These are phyloP conservation scores for Aegilops bicornis DNA, from an alignment of 176 grass and related monocot genomes.

Conservation along the genomic window DNA sequence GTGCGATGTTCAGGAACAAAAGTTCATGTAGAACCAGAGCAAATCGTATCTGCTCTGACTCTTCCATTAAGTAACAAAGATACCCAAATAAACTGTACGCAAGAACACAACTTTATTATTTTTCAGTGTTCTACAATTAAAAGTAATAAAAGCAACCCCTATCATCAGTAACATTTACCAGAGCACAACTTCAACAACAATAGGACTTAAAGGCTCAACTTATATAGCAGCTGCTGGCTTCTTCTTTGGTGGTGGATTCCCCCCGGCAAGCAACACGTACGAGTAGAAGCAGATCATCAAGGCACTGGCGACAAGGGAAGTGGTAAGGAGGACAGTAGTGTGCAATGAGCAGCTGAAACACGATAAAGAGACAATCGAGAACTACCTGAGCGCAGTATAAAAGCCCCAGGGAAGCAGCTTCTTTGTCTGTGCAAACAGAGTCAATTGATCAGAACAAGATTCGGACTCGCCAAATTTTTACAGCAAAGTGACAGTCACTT, in stretches of 20 bases:
- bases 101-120: conserved; percentile 12
- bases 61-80: not conserved
- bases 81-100: not conserved
- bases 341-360: not conserved
- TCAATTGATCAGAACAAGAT: conserved; percentile 21
- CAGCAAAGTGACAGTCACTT: conserved; percentile 24
- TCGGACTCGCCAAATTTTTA: not conserved
- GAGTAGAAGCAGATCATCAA: conserved; percentile 87
- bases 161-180: conserved; percentile 20
- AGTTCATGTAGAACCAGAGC: not conserved
- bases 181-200: not conserved
- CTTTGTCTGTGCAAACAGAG: conserved; percentile 53
- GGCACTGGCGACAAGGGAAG: conserved; percentile 36
- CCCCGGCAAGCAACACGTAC: conserved; percentile 71
- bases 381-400: conserved; percentile 65
- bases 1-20: not conserved
- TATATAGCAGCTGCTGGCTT: conserved; percentile 38
- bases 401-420: conserved; percentile 72
- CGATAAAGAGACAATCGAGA: not conserved
- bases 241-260: conserved; percentile 86
- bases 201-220: not conserved
- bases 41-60: not conserved
- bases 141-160: not conserved
- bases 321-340: not conserved
- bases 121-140: not conserved